Evolutionary conservation across 1,284 basidiomycete species (phyloP).

Genomic region (Earliella scabrosa): DNA sequence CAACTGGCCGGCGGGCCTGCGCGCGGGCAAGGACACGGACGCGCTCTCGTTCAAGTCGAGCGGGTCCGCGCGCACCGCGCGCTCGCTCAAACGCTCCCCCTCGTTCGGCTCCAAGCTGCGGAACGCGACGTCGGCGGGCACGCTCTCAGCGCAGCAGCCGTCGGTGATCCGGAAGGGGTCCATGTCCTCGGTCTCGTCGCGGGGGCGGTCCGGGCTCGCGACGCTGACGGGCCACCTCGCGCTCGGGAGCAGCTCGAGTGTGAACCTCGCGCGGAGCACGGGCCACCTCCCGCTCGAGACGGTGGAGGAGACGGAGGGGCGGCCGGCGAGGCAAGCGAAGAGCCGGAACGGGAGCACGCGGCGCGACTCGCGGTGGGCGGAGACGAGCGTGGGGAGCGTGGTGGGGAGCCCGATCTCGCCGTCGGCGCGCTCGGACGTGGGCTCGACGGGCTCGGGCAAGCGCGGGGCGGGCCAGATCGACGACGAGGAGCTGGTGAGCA

Average conservation of each 20-base stretch:
- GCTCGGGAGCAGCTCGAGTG: constrained; percentile 49
- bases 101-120: constrained; percentile 42
- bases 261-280: constrained; percentile 49
- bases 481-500: constrained; percentile 37
- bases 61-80: constrained; percentile 49
- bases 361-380: constrained; percentile 15
- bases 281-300: constrained; percentile 53
- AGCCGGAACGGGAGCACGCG: constrained; percentile 13
- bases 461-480: constrained; percentile 16
- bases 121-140: constrained; percentile 27
- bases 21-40: constrained; percentile 42
- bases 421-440: constrained; percentile 20
- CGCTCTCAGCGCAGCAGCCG: constrained; percentile 31
- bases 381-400: constrained; percentile 10
- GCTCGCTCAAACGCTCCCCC: constrained; percentile 42
- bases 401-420: constrained; percentile 13
- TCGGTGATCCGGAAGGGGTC: constrained; percentile 52
- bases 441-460: constrained; percentile 16
- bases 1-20: constrained; percentile 21
- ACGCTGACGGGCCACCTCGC: constrained; percentile 31
- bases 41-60: constrained; percentile 53
- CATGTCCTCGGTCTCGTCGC: constrained; percentile 50
- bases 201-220: constrained; percentile 30
- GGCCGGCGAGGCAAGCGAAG: constrained; percentile 2
- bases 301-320: constrained; percentile 50